Base-by-base conservation (phyloP, 176 grass and related monocot species). In the Alloteropsis semialata region DNA sequence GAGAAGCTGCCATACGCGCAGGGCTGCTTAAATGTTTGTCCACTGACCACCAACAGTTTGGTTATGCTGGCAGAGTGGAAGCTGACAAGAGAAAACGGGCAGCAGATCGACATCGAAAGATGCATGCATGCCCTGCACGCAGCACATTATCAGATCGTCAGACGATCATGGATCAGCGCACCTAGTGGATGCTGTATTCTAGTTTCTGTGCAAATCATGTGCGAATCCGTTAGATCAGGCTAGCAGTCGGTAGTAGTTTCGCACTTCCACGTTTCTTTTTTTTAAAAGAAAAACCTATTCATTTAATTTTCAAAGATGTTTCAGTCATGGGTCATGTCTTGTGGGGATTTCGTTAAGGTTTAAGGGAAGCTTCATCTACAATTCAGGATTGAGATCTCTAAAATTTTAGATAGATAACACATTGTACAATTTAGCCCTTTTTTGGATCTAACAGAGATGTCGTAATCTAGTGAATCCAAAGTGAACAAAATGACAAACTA, bases 61-160 rank as follows among this genome's bases (percentile, higher is more conserved):
- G 24, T 5, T 64, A 43, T 14, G 78, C 79, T 86, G 70, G 62
- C 70, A 58, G 84, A 46, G 15, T 49, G 84, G 67, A 83, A 61
- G 50, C 21, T 79, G 67, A 83, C 80, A 87, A 83, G 67, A 15
- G 74, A 21, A 41, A 79, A 68, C 84, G 19, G 79, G 65, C 46
- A 63, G 48, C 50, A 22, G 65, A 3, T 82, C 45, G 30, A 33
- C 48, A 71, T 42, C 66, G 80, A 54, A 59, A 70, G 29, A 10
- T 25, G 50, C 51, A 75, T 61, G 51, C 38, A 53, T 6, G 24
- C 51, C 51, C 25, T 5, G 10, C 69, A 28, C 15, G 8, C 17
- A 12, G 60, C 19, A 33, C 76, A 84, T 42, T 27, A 69, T 22
- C 51, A 27, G 69, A 69, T 69, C 42, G 29, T 30, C 68, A 70